Evolutionary conservation across 2,329 filamentous ascomycete genomes (phyloP), one percentile per base, ranked within the genome.

Genomic region (Thielaviopsis populi): DNA sequence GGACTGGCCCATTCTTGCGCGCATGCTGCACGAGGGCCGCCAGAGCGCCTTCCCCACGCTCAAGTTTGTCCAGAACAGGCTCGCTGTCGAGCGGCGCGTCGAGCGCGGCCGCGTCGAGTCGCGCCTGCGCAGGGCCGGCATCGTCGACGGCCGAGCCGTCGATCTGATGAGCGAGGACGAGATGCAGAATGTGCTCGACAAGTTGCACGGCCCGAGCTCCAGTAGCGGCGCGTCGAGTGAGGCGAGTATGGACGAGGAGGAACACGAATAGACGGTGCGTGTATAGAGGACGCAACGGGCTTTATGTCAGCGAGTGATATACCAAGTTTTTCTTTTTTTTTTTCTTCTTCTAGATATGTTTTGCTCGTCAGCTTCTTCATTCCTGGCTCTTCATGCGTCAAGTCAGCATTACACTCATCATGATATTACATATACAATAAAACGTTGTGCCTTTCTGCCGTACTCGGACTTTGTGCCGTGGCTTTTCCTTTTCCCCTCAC

Each of bases 11-110:
- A 80, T 91, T 3, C 76, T 99, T 11, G 89, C 88, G 6, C 81
- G 87, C 43, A 96, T 97, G 92, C 82, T 99, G 15, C 87, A 91
- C 67, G 87, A 89, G 65, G 94, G 94, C 22, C 88, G 95, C 73
- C 88, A 94, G 73, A 91, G 88, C 67, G 84, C 88, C 0, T 99
- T 95, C 71, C 89, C 94, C 0, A 95, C 94, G 72, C 79, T 99
- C 61, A 89, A 94, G 71, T 99, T 97, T 71, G 83, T 97, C 66
- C 83, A 81, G 27, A 99, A 99, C 72, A 77, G 94, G 61, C 82
- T 96, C 68, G 89, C 89, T 70, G 78, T 96, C 8, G 94, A 99
- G 75, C 80, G 85, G 60, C 69, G 80, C 59, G 78, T 87, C n/a
- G 83, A 86, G 69, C 73, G 75, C 66, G 84, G 83, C 1, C 74